Evolutionary conservation across 768 basidiomycete genomes (phyloP), one percentile per base, ranked within the genome.

Genomic region (Suillus americanus): DNA sequence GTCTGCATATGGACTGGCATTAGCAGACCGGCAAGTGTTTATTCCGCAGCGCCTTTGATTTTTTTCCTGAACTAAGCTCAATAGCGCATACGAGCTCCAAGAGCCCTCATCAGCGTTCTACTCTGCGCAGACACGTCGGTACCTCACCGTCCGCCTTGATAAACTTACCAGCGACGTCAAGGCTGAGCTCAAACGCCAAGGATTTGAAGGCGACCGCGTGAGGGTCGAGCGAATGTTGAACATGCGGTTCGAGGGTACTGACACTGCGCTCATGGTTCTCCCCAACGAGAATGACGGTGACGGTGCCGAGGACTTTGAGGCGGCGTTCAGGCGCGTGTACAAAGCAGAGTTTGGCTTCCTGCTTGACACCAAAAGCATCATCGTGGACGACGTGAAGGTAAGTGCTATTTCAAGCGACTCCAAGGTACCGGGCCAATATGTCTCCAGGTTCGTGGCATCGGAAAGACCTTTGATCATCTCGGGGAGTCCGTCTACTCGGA

Each of bases 201-300:
- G 95, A 1, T 97, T 97, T 73, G 85, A 86, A 70, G 87, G 81
- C 13, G 79, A 85, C 13, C 84, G 87, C n/a, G 84, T 97, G 59
- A 80, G 83, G 61, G 77, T 91, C 6, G 96, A 97, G 74, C 84
- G 90, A 25, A 90, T 90, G 88, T 79, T 94, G 51, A 95, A 95
- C 71, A 95, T 95, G 93, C 87, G 94, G 25, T 96, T 95, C 68
- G 91, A 95, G 57, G 95, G 95, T 3, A 95, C 93, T 0, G 95
- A 97, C 77, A 99, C 97, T 0, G 85, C 95, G 18, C 75, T 98
- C 68, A 97, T 98, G 94, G 86, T 95, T 13, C 79, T 94, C 14
- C 86, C 90, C 0, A 68, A 81, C 25, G 67, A 73, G 9, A 69
- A 71, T 28, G 82, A 82, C 40, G 84, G 82, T 0, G 83, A 88